These are phyloP conservation scores for Neolentinus lepideus DNA, from an alignment of 1,284 basidiomycete genomes.

Conservation along the genomic window DNA sequence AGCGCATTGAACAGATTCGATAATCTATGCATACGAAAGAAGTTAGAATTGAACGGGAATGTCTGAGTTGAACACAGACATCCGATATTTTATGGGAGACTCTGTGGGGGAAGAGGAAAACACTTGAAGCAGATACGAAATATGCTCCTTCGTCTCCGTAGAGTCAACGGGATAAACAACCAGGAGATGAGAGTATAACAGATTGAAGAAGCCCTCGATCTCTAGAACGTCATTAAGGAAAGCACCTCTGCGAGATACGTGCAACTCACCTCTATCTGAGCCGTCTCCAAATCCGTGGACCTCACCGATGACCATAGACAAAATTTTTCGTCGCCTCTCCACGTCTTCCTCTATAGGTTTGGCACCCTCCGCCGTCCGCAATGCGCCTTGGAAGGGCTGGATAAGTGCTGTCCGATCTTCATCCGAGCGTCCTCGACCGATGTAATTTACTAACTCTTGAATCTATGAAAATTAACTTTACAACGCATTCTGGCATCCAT, in stretches of 20 bases:
- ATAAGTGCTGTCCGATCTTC: constrained; percentile 59
- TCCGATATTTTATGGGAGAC: constrained; percentile 56
- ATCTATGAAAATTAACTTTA: constrained; percentile 39
- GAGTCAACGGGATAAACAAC: constrained; percentile 46
- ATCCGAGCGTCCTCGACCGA: constrained; percentile 61
- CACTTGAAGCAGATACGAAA: constrained; percentile 44
- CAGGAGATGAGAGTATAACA: constrained; percentile 66
- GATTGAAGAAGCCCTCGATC: constrained; percentile 83
- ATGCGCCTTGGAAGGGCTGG: constrained; percentile 58
- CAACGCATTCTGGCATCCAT: not conserved
- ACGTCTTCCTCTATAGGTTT: constrained; percentile 48
- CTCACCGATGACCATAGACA: constrained; percentile 51
- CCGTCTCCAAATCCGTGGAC: constrained; percentile 70
- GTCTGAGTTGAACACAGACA: constrained; percentile 35
- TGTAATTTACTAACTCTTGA: constrained; percentile 73
- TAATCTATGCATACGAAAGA: constrained; percentile 39
- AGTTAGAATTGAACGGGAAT: constrained; percentile 5
- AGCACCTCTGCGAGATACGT: not conserved
- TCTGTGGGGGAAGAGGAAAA: constrained; percentile 49
- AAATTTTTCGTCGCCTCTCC: constrained; percentile 40
- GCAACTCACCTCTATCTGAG: constrained; percentile 56
- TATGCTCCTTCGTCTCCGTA: constrained; percentile 42
- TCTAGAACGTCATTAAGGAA: constrained; percentile 32
- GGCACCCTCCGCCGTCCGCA: constrained; percentile 47
- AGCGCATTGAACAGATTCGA: constrained; percentile 86